Evolutionary conservation across 2,329 filamentous ascomycete species (phyloP).

Genomic region (Aspergillus sojae): DNA sequence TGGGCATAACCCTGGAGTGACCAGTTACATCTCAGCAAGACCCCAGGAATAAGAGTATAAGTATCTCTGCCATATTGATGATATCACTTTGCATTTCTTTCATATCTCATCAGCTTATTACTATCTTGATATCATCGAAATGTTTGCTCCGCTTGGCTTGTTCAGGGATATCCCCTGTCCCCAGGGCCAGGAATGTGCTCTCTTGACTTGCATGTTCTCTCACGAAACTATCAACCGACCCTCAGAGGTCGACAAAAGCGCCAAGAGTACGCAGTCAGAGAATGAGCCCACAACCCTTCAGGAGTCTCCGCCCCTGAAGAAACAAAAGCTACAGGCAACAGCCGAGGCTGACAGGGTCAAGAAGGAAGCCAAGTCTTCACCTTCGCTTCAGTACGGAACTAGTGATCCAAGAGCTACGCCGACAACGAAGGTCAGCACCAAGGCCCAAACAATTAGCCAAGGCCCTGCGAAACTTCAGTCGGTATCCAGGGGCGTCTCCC

Average conservation of each 20-base stretch:
- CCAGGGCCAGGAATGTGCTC: conserved; percentile 50
- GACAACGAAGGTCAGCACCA: conserved; percentile 14
- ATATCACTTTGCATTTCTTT: neutral
- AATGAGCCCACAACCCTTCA: conserved; percentile 1
- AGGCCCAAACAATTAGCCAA: conserved; percentile 16
- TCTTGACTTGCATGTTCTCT: conserved; percentile 62
- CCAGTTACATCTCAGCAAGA: neutral
- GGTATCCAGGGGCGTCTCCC: conserved; percentile 29
- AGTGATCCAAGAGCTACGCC: neutral
- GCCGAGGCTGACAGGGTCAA: neutral
- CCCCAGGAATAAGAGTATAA: neutral
- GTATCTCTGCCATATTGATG: neutral
- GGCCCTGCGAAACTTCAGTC: conserved; percentile 24
- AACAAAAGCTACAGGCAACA: conserved; percentile 22
- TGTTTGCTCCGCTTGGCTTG: conserved; percentile 60
- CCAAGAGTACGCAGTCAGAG: conserved; percentile 12
- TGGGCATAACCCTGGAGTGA: neutral
- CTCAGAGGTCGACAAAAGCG: conserved; percentile 20
- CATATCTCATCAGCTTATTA: neutral
- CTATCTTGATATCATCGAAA: conserved; percentile 29
- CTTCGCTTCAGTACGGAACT: neutral
- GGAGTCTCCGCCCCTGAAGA: conserved; percentile 34
- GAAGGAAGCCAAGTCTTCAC: neutral
- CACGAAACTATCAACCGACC: conserved; percentile 42
- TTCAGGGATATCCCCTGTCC: conserved; percentile 59